Conservation (phyloP, 2,329 filamentous ascomycete genomes). For the Alternaria incomplexa region DNA sequence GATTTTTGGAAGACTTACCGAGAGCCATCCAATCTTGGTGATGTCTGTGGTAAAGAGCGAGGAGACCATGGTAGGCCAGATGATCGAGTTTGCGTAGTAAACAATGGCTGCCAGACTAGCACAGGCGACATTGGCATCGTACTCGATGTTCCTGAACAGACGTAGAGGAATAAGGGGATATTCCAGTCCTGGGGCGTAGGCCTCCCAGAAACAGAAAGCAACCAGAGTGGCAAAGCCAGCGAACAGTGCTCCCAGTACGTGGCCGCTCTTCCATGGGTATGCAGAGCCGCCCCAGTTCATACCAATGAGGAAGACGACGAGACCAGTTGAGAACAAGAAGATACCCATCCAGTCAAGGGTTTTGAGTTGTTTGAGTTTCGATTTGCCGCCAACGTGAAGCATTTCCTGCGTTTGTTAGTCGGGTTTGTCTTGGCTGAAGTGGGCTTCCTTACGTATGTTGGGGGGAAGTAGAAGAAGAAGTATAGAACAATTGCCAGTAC, state of each 20-base stretch:
- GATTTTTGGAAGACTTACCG: slow-evolving; percentile 16
- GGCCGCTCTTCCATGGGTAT: slow-evolving; percentile 45
- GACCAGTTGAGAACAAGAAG: slow-evolving; percentile 54
- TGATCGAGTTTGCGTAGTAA: slow-evolving; percentile 43
- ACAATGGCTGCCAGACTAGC: slow-evolving; percentile 42
- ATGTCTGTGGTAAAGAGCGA: slow-evolving; percentile 37
- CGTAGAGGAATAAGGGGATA: slow-evolving; percentile 48
- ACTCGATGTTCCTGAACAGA: slow-evolving; percentile 44
- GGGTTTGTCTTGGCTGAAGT: no score
- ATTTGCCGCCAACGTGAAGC: slow-evolving; percentile 43
- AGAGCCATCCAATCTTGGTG: slow-evolving; percentile 40
- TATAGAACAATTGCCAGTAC: slow-evolving; percentile 33
- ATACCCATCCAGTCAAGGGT: slow-evolving; percentile 57
- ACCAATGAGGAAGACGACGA: slow-evolving; percentile 56
- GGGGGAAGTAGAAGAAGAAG: slow-evolving; percentile 48
- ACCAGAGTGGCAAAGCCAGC: slow-evolving; percentile 41
- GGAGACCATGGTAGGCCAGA: slow-evolving; percentile 41
- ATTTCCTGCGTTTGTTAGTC: slow-evolving; percentile 32
- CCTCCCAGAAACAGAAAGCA: slow-evolving; percentile 41
- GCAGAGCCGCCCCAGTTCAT: slow-evolving; percentile 52
- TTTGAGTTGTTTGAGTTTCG: slow-evolving; percentile 43
- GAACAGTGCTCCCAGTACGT: slow-evolving; percentile 45
- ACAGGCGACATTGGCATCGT: slow-evolving; percentile 42
- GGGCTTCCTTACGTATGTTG: slow-evolving; percentile 35
- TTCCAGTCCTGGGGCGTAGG: slow-evolving; percentile 32